Evolutionary conservation across 768 basidiomycete genomes (phyloP).

Genomic region (Xerocomellus amylosporus): DNA sequence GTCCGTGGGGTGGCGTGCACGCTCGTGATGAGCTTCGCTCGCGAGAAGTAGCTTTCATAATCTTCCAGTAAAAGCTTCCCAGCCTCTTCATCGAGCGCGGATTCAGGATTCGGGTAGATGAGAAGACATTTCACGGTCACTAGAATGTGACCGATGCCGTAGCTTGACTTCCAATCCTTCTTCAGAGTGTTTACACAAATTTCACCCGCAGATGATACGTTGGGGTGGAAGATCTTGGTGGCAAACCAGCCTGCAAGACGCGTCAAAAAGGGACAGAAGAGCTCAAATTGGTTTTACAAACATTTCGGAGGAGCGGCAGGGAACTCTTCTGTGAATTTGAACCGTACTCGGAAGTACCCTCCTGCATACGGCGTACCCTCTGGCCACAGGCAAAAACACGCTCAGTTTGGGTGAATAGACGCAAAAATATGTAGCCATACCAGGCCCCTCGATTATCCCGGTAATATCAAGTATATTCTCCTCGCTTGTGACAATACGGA

Average conservation of each 20-base stretch:
- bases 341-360: conserved; percentile 73
- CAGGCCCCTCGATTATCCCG: conserved; percentile 88
- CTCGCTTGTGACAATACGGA: conserved; percentile 80
- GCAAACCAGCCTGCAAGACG: conserved; percentile 69
- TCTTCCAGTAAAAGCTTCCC: conserved; percentile 89
- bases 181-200: conserved; percentile 97
- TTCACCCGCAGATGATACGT: conserved; percentile 85
- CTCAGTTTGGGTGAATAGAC: conserved; percentile 5
- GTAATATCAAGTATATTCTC: conserved; percentile 87
- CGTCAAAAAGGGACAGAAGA: conserved; percentile 2
- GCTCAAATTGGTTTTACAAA: conserved; percentile 27
- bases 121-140: conserved; percentile 93
- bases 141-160: conserved; percentile 88
- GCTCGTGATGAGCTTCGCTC: conserved; percentile 84
- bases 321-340: conserved; percentile 91
- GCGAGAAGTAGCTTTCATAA: conserved; percentile 82
- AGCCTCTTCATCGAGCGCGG: conserved; percentile 93
- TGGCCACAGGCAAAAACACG: conserved; percentile 22
- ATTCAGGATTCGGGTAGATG: conserved; percentile 96
- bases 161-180: conserved; percentile 93
- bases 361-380: conserved; percentile 68
- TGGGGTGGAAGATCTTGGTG: conserved; percentile 97
- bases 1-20: conserved; percentile 87
- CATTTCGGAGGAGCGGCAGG: conserved; percentile 94
- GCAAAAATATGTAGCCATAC: conserved; percentile 42